Evolutionary conservation across 352 stramenopile species (phyloP).

Genomic region (Chrysophaeum taylorii): DNA sequence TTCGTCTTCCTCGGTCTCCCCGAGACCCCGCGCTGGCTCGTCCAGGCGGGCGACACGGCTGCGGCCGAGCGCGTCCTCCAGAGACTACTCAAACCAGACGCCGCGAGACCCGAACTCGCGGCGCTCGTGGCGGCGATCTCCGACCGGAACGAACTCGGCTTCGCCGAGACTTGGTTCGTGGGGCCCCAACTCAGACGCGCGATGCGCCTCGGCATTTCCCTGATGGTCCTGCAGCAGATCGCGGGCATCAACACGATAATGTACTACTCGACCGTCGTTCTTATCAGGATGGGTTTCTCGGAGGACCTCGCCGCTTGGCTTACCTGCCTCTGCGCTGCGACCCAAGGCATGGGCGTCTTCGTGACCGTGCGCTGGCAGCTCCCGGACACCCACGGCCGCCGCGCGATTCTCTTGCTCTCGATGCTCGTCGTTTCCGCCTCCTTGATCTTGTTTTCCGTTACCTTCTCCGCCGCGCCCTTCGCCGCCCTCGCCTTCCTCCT

Average conservation of each 20-base stretch:
- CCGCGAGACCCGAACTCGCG: background rate
- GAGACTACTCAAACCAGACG: too few relatives aligned
- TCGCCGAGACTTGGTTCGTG: too few relatives aligned
- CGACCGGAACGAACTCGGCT: background rate
- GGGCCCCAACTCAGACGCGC: conserved; percentile 20
- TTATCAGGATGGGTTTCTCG: conserved; percentile 52
- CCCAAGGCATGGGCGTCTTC: background rate
- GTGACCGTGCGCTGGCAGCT: background rate
- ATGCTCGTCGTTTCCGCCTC: conserved; percentile 31
- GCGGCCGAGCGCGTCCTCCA: background rate
- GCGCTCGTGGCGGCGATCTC: background rate
- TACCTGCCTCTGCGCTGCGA: background rate
- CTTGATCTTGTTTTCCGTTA: conserved; percentile 20
- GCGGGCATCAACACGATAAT: conserved; percentile 64
- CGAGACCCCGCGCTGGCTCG: conserved; percentile 57
- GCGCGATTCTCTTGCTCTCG: conserved; percentile 38
- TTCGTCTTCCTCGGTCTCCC: conserved; percentile 46
- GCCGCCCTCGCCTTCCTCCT: conserved; percentile 45
- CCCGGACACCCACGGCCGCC: conserved; percentile 37
- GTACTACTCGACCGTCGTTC: conserved; percentile 46
- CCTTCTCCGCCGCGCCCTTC: background rate
- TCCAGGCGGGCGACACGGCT: background rate
- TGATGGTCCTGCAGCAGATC: conserved; percentile 57
- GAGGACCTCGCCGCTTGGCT: conserved; percentile 30
- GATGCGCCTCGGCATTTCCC: conserved; percentile 44